phyloP scores from a whole-genome alignment of 164 flowering plant species.

The Tetrastigma voinierianum region DNA sequence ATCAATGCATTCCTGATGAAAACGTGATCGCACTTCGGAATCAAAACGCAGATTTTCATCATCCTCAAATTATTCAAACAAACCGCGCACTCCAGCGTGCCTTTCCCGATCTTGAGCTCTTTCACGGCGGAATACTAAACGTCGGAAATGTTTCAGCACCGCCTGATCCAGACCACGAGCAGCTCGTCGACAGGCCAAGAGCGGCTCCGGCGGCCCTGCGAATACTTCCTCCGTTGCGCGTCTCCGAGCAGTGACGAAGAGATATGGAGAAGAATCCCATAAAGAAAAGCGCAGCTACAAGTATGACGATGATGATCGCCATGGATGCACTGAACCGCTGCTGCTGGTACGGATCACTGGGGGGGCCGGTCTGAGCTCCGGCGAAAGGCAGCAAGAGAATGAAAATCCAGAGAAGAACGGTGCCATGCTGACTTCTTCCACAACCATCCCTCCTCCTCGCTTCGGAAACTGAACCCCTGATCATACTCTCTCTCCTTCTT shows the following conservation, averaged over 20 bases:
- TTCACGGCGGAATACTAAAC: slow-evolving; percentile 41
- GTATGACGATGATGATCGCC: slow-evolving; percentile 27
- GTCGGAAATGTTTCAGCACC: slow-evolving; percentile 40
- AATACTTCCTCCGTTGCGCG: slow-evolving; percentile 4
- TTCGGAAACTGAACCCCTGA: slow-evolving; percentile 5
- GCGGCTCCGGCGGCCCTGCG: neutral
- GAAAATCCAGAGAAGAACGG: too few relatives aligned
- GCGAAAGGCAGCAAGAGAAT: too few relatives aligned
- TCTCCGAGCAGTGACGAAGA: slow-evolving; percentile 34
- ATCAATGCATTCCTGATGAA: slow-evolving; percentile 54
- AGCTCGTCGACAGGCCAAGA: slow-evolving; percentile 12
- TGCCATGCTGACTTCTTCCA: too few relatives aligned
- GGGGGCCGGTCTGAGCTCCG: too few relatives aligned
- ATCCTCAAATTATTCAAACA: slow-evolving; percentile 48
- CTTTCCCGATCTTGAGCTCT: slow-evolving; percentile 38
- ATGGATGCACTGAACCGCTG: too few relatives aligned
- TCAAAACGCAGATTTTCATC: slow-evolving; percentile 43
- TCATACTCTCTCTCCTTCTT: too few relatives aligned
- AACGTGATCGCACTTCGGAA: slow-evolving; percentile 58
- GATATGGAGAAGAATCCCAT: slow-evolving; percentile 42
- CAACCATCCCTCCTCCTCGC: too few relatives aligned
- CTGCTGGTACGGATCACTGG: too few relatives aligned
- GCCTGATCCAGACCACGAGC: slow-evolving; percentile 30
- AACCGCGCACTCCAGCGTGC: slow-evolving; percentile 53
- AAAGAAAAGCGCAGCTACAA: slow-evolving; percentile 36